Percentiles rank a stretch among this genome's conserved stretches.
These are phyloP conservation scores for Tremella yokohamensis DNA, from an alignment of 768 basidiomycete species.

Conservation along the genomic window DNA sequence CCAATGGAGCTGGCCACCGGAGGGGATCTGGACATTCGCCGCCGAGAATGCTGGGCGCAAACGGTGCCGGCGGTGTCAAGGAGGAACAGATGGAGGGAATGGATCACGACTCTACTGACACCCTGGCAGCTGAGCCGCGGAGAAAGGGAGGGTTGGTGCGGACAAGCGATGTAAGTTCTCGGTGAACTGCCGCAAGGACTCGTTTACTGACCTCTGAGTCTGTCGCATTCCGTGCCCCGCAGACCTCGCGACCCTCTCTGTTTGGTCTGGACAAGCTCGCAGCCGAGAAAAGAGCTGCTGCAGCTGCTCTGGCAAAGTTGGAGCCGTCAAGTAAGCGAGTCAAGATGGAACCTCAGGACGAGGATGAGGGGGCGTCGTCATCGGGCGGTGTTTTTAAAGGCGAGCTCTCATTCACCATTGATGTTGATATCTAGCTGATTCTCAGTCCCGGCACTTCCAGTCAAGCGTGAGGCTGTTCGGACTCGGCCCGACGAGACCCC, in stretches of 20 bases:
- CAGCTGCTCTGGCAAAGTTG: slow-evolving; percentile 56
- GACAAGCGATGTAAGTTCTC: slow-evolving; percentile 51
- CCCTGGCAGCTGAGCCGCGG: slow-evolving; percentile 73
- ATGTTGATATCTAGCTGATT: not conserved
- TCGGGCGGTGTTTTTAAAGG: slow-evolving; percentile 80
- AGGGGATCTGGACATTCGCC: slow-evolving; percentile 37
- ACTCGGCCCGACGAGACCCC: slow-evolving; percentile 86
- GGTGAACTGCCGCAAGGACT: not conserved
- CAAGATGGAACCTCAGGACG: slow-evolving; percentile 59
- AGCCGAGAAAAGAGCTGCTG: slow-evolving; percentile 69
- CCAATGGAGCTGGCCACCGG: slow-evolving; percentile 20
- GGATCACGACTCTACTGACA: slow-evolving; percentile 72
- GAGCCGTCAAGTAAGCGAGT: slow-evolving; percentile 59
- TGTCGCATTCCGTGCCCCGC: slow-evolving; percentile 76
- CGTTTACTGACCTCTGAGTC: slow-evolving; percentile 54
- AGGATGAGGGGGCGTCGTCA: slow-evolving; percentile 49
- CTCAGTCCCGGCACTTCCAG: slow-evolving; percentile 80
- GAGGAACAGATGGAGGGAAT: slow-evolving; percentile 61
- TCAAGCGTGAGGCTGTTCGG: slow-evolving; percentile 60
- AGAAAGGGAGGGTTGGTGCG: slow-evolving; percentile 74
- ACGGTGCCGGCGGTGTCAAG: slow-evolving; percentile 18
- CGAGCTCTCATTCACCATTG: slow-evolving; percentile 45
- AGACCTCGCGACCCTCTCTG: slow-evolving; percentile 67
- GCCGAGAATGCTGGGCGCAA: slow-evolving; percentile 37
- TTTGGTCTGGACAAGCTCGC: slow-evolving; percentile 87